These are phyloP conservation scores for Tolypocladium ophioglossoides DNA, from an alignment of 2,329 filamentous ascomycete genomes.

Conservation along the genomic window DNA sequence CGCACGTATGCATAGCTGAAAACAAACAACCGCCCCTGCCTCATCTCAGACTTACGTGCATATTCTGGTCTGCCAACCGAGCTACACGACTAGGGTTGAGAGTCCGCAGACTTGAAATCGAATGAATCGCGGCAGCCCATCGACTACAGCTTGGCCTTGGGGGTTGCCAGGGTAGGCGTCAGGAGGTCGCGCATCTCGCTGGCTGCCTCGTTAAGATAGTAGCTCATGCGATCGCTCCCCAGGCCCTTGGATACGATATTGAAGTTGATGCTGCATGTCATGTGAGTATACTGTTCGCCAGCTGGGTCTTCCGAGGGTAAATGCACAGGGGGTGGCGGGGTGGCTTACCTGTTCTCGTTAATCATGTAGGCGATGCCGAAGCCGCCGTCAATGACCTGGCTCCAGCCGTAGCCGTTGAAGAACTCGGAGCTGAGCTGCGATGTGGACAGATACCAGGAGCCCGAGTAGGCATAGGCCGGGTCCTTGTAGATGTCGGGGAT, in stretches of 20 bases:
- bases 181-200: constrained; percentile 82
- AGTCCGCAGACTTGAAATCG: neutral
- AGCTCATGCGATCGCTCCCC: constrained; percentile 86
- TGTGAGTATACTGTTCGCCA: neutral
- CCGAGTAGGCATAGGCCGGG: constrained; percentile 72
- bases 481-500: constrained; percentile 78
- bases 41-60: neutral
- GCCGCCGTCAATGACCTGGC: constrained; percentile 89
- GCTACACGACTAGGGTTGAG: neutral
- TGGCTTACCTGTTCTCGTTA: constrained; percentile 77
- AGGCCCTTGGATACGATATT: constrained; percentile 93
- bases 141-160: constrained; percentile 77
- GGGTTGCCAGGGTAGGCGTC: constrained; percentile 63
- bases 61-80: neutral
- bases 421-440: constrained; percentile 91
- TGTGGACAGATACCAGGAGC: constrained; percentile 81
- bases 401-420: constrained; percentile 99
- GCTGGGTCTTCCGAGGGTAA: neutral
- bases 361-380: constrained; percentile 99
- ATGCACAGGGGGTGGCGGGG: neutral
- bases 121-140: neutral
- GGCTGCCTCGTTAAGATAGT: constrained; percentile 90
- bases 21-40: neutral
- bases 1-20: neutral
- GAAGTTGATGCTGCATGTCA: constrained; percentile 68